phyloP scores from a whole-genome alignment of 805 yeast genomes.

The Cyberlindnera xishuangbannaensis region DNA sequence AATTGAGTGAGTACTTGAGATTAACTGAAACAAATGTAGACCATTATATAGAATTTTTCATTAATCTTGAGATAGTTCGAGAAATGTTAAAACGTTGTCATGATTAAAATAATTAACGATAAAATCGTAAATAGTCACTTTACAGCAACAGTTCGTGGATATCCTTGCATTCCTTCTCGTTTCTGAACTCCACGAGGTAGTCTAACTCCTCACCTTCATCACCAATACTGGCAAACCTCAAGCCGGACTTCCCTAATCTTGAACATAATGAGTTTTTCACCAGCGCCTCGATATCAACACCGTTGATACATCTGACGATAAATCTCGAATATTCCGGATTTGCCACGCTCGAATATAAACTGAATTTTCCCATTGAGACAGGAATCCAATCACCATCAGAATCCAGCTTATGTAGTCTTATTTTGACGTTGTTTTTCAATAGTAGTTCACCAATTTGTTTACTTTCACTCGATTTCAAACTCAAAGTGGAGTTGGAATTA shows the following conservation, averaged over 20 bases:
- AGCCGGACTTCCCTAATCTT: slow-evolving; percentile 22
- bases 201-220: slow-evolving; percentile 17
- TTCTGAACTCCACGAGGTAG: slow-evolving; percentile 23
- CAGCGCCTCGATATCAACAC: slow-evolving; percentile 4
- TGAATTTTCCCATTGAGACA: slow-evolving; percentile 18
- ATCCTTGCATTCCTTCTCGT: slow-evolving; percentile 16
- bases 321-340: slow-evolving; percentile 21
- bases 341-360: slow-evolving; percentile 15
- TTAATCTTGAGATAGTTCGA: too few relatives aligned
- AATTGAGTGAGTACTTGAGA: too few relatives aligned
- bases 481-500: slow-evolving; percentile 14
- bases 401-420: slow-evolving; percentile 22
- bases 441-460: slow-evolving; percentile 14
- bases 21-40: too few relatives aligned
- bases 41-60: too few relatives aligned
- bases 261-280: slow-evolving; percentile 16
- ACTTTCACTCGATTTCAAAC: slow-evolving; percentile 5
- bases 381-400: slow-evolving; percentile 24
- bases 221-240: slow-evolving; percentile 15
- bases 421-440: slow-evolving; percentile 17
- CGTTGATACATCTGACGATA: slow-evolving; percentile 8
- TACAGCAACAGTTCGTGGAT: slow-evolving; percentile 16
- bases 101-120: too few relatives aligned
- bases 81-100: too few relatives aligned
- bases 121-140: too few relatives aligned